Conservation (phyloP, 371 early-diverging fungal species). For the Capillidium rhysosporum region DNA sequence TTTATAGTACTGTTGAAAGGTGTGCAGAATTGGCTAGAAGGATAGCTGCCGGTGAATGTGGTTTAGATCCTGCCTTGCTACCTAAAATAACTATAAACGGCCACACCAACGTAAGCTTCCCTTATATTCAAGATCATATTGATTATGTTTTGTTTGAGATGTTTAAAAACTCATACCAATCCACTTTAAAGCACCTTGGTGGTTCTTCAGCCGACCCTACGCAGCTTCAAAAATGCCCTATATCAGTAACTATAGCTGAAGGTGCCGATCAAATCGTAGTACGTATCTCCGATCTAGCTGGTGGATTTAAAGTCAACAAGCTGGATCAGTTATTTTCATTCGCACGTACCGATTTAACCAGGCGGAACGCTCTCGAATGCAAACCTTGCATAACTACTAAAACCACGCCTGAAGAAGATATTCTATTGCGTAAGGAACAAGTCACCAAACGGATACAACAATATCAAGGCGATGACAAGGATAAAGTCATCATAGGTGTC, state of each 20-base stretch:
- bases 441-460: neutral
- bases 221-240: slow-evolving; percentile 31
- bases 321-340: neutral
- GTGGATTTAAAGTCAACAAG: slow-evolving; percentile 40
- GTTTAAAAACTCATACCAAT: slow-evolving; percentile 66
- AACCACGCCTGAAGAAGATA: slow-evolving; percentile 33
- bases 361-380: neutral
- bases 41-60: slow-evolving; percentile 6
- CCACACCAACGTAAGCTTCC: slow-evolving; percentile 29
- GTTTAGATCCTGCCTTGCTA: slow-evolving; percentile 7
- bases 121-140: slow-evolving; percentile 77
- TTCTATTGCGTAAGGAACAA: slow-evolving; percentile 10
- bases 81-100: slow-evolving; percentile 38
- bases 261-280: slow-evolving; percentile 57
- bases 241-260: slow-evolving; percentile 62
- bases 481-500: neutral
- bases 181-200: slow-evolving; percentile 20
- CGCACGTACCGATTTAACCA: neutral
- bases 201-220: neutral
- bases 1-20: slow-evolving; percentile 21
- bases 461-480: neutral
- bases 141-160: slow-evolving; percentile 88
- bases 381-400: slow-evolving; percentile 16
- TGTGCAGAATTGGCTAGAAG: slow-evolving; percentile 15
- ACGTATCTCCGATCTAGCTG: slow-evolving; percentile 80